These are phyloP conservation scores for Parathielavia appendiculata DNA, from an alignment of 495 filamentous ascomycete species.

Conservation along the genomic window DNA sequence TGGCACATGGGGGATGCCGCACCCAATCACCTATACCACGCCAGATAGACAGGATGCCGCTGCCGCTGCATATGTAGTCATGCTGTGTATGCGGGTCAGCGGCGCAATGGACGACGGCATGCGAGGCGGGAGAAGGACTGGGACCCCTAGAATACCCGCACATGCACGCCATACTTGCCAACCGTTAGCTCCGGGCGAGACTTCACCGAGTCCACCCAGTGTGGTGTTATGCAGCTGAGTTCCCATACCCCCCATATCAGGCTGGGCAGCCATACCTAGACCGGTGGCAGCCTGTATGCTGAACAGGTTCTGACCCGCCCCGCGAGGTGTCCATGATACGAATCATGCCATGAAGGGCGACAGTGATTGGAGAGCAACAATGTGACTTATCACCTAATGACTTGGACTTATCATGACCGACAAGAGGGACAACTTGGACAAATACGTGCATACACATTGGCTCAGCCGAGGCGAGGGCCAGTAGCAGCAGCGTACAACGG, in stretches of 20 bases:
- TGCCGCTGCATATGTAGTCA: constrained; percentile 3
- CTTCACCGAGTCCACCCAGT: constrained; percentile 8
- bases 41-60: background rate
- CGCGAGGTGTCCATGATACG: too few relatives aligned
- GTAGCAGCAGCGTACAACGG: background rate
- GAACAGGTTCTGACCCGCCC: too few relatives aligned
- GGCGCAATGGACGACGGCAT: too few relatives aligned
- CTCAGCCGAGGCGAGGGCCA: background rate
- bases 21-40: background rate
- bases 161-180: constrained; percentile 1
- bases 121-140: too few relatives aligned
- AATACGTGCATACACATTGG: background rate
- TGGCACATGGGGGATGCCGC: background rate
- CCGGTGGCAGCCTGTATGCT: background rate
- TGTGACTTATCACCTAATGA: background rate
- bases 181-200: background rate
- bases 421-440: background rate
- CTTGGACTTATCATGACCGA: background rate
- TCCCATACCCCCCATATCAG: background rate
- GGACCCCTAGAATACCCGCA: constrained; percentile 4
- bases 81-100: background rate
- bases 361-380: background rate
- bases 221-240: constrained; percentile 1
- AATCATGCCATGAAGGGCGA: background rate
- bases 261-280: constrained; percentile 12